Evolutionary conservation across 805 yeast genomes (phyloP).

Genomic region (Barnettozyma pratensis): DNA sequence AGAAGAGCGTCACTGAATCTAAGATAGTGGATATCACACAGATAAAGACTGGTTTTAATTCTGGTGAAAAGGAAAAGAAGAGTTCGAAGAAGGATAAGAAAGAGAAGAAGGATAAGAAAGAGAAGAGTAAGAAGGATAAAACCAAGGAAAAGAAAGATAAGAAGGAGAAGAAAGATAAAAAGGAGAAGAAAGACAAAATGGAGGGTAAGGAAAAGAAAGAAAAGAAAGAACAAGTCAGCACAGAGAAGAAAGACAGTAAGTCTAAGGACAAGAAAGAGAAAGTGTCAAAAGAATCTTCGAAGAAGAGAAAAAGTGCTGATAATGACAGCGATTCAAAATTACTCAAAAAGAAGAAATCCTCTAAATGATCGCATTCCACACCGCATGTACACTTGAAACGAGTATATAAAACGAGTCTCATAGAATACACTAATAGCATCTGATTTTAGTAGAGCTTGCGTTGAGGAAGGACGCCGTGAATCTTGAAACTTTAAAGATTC

Average conservation of each 20-base stretch:
- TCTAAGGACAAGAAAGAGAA: conserved; percentile 1
- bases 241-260: conserved; percentile 6
- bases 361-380: background rate
- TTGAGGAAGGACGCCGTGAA: background rate
- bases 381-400: background rate
- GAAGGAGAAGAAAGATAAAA: conserved; percentile 28
- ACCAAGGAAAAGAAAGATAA: conserved; percentile 21
- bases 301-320: too few relatives aligned
- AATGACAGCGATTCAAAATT: background rate
- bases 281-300: background rate
- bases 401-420: background rate
- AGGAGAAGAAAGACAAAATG: conserved; percentile 23
- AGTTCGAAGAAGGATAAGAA: conserved; percentile 10
- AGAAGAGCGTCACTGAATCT: background rate
- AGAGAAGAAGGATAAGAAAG: conserved; percentile 17
- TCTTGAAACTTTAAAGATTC: too few relatives aligned
- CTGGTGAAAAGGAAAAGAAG: conserved; percentile 12
- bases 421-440: too few relatives aligned
- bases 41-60: conserved; percentile 14
- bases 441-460: background rate
- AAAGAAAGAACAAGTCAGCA: conserved; percentile 20
- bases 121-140: conserved; percentile 16
- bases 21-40: conserved; percentile 8
- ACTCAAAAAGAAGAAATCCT: background rate
- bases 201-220: conserved; percentile 26